Conservation (phyloP, 345 rosid species). For the Eucalyptus brandiana region DNA sequence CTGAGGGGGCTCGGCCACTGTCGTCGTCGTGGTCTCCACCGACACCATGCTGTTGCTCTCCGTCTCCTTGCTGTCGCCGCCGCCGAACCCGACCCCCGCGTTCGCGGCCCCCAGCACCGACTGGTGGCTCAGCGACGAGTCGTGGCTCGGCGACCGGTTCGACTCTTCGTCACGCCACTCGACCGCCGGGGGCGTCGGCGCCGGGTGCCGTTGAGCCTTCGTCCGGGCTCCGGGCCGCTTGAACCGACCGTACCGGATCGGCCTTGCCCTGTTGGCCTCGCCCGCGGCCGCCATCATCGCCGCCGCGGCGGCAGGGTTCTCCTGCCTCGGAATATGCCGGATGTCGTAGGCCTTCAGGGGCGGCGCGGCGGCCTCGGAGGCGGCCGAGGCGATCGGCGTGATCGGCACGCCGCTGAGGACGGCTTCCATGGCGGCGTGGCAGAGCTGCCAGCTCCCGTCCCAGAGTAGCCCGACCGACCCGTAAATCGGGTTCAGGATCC, state of each 20-base stretch:
- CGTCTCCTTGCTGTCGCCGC: conserved; percentile 41
- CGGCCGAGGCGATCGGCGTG: conserved; percentile 26
- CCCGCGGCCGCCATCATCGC: neutral
- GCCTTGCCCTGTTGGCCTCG: neutral
- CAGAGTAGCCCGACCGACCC: conserved; percentile 86
- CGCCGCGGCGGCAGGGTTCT: conserved; percentile 23
- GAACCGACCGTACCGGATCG: conserved; percentile 21
- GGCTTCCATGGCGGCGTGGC: conserved; percentile 83
- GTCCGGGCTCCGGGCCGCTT: conserved; percentile 24
- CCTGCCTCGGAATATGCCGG: conserved; percentile 69
- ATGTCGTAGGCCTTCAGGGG: conserved; percentile 67
- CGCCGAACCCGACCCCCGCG: neutral
- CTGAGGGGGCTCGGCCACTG: conserved; percentile 9
- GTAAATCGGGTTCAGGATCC: conserved; percentile 89
- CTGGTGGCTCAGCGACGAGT: conserved; percentile 80
- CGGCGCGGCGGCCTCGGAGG: conserved; percentile 48
- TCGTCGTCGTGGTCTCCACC: conserved; percentile 16
- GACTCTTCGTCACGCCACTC: conserved; percentile 2
- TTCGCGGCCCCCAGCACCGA: conserved; percentile 35
- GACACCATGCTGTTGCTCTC: conserved; percentile 41
- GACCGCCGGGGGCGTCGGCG: neutral
- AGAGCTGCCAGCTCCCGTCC: conserved; percentile 89
- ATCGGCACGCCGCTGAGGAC: conserved; percentile 71
- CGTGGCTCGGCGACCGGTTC: conserved; percentile 59
- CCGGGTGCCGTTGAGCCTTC: neutral